These are phyloP conservation scores for Claviceps sp. DNA, from an alignment of 2,329 filamentous ascomycete species.

Conservation along the genomic window DNA sequence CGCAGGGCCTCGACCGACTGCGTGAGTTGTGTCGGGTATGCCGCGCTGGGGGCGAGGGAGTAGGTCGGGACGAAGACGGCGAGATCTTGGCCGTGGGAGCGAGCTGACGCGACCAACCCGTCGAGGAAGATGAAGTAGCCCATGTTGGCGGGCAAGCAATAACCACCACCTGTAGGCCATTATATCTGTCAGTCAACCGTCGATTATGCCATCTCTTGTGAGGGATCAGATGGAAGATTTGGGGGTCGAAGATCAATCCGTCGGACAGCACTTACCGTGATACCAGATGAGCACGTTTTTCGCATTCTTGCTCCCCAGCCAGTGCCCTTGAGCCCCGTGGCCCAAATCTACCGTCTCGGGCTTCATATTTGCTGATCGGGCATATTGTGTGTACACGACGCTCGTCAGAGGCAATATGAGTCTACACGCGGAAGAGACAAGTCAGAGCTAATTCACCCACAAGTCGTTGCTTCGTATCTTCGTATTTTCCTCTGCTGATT, in stretches of 20 bases:
- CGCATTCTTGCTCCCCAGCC: constrained; percentile 11
- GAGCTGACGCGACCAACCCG: constrained; percentile 7
- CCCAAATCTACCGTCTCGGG: constrained; percentile 10
- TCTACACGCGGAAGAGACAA: not conserved
- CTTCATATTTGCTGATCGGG: constrained; percentile 5
- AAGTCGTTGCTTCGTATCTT: no score
- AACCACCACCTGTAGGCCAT: constrained; percentile 9
- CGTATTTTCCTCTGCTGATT: no score
- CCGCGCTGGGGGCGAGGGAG: constrained; percentile 10
- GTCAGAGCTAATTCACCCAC: no score
- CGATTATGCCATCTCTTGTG: no score
- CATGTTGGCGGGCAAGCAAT: constrained; percentile 10
- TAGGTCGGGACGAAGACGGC: constrained; percentile 11
- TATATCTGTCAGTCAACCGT: not conserved
- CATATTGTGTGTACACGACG: constrained; percentile 10
- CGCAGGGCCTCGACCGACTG: constrained; percentile 11
- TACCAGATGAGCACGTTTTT: constrained; percentile 13
- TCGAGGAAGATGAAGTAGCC: constrained; percentile 11
- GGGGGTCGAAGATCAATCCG: not conserved
- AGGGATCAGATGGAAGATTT: no score
- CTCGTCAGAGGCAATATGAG: constrained; percentile 9
- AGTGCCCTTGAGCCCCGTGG: constrained; percentile 10
- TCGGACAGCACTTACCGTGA: constrained; percentile 9
- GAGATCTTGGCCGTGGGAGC: constrained; percentile 7
- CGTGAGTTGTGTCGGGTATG: constrained; percentile 11